Evolutionary conservation across 768 basidiomycete genomes (phyloP).

Genomic region (Dioszegia aurantiaca): DNA sequence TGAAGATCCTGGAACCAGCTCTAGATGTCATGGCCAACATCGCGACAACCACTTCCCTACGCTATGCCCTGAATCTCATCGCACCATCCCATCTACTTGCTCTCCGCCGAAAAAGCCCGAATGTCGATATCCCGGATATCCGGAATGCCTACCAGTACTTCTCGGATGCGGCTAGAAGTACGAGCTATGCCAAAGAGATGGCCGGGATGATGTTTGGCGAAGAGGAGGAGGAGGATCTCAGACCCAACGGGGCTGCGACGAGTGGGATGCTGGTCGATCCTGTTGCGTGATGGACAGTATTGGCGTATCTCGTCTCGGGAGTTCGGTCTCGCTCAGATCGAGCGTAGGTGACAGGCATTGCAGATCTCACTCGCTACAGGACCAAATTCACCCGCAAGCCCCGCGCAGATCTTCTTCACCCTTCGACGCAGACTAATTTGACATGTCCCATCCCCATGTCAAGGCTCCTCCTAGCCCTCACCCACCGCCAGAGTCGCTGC

Average conservation of each 20-base stretch:
- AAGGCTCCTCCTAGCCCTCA: no score
- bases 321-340: no score
- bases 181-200: conserved; percentile 50
- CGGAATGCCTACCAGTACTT: conserved; percentile 67
- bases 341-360: no score
- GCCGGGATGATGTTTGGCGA: conserved; percentile 54
- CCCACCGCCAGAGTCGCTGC: no score
- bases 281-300: conserved; percentile 9
- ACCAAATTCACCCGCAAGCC: no score
- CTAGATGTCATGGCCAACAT: conserved; percentile 78
- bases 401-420: no score
- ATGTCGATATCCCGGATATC: conserved; percentile 81
- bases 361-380: no score
- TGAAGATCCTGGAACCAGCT: conserved; percentile 71
- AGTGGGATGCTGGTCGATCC: conserved; percentile 14
- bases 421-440: no score
- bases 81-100: conserved; percentile 86
- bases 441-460: no score
- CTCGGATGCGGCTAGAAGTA: conserved; percentile 48
- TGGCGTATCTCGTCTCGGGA: no score
- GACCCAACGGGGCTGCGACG: conserved; percentile 9
- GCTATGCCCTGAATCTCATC: conserved; percentile 92
- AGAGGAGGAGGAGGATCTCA: conserved; percentile 29
- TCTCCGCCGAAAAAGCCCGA: conserved; percentile 69
- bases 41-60: conserved; percentile 82